Base-by-base conservation (phyloP, 2,329 filamentous ascomycete genomes). In the Penicillium sp. region DNA sequence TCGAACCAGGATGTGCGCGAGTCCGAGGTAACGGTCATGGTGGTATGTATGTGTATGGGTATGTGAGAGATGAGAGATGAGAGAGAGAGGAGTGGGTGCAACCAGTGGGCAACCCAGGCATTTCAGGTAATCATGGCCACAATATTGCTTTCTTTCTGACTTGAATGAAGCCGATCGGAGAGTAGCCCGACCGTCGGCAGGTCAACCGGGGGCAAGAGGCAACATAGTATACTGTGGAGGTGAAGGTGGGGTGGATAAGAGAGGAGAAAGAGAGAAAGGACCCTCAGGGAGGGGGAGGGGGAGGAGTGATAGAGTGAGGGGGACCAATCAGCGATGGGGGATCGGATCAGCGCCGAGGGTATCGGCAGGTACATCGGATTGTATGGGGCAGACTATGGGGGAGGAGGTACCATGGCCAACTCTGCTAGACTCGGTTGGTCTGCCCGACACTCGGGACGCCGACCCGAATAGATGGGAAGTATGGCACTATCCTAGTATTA, bases 1-100 rank as follows among this genome's bases (percentile, higher is more conserved):
- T 55, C 47, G 33, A 59, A 58, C 50, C 53, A 59, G 18, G 58
- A 52, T 14, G 19, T 33, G 4, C 14, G 31, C 8, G 40, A 28
- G 21, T 33, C 23, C 9, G 52, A 21, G 19, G 34, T 19, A 3
- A 19, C 33, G 2, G 7, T 7, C 43, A 51, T 39, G 23, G 3
- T 48, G 21, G 24, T n/a, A n/a, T n/a, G n/a, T n/a, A n/a, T n/a
- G n/a, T n/a, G n/a, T n/a, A n/a, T n/a, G n/a, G n/a, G 39, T 16
- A 40, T 23, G n/a, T 10, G 18, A 23, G 37, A 14, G 28, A 19
- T 10, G 34, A 23, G 43, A 16, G 28, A 24, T 10, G 18, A 24
- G 19, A 40, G 37, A 5, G 34, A 19, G 18, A 39, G 5, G 24
- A 28, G 24, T 28, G 10, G 24, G 24, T 28, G 24, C 5, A 28